Evolutionary conservation across 1,284 basidiomycete genomes (phyloP).

Genomic region (Cutaneotrichosporon spelunceum): DNA sequence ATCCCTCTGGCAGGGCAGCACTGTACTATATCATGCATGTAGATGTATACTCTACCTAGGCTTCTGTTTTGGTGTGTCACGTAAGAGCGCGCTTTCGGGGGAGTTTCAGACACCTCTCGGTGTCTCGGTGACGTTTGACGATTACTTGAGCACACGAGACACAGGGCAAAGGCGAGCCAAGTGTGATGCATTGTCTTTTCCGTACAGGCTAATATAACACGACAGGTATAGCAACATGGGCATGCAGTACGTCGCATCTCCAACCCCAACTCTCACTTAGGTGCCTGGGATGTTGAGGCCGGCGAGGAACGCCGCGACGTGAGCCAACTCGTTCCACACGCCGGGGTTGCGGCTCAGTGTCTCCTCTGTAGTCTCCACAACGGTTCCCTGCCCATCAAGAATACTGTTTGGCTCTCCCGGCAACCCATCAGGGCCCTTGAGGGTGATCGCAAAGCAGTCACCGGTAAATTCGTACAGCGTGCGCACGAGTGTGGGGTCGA

Average conservation of each 20-base stretch:
- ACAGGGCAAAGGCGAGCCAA: neutral
- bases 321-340: conserved; percentile 12
- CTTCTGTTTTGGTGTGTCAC: neutral
- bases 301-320: conserved; percentile 8
- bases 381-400: conserved; percentile 46
- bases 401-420: conserved; percentile 34
- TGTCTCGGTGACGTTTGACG: neutral
- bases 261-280: neutral
- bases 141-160: too few species aligned
- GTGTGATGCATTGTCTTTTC: neutral
- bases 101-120: neutral
- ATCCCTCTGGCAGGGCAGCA: neutral
- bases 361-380: conserved; percentile 33
- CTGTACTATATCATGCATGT: conserved; percentile 8
- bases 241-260: neutral
- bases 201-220: neutral
- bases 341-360: conserved; percentile 13
- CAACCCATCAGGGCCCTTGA: conserved; percentile 48
- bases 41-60: neutral
- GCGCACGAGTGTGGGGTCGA: conserved; percentile 42
- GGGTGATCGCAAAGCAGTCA: conserved; percentile 43
- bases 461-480: conserved; percentile 48
- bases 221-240: neutral
- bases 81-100: neutral
- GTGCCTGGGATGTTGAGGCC: conserved; percentile 20